Conservation (phyloP, 371 early-diverging fungal genomes). For the Mortierella sp. region DNA sequence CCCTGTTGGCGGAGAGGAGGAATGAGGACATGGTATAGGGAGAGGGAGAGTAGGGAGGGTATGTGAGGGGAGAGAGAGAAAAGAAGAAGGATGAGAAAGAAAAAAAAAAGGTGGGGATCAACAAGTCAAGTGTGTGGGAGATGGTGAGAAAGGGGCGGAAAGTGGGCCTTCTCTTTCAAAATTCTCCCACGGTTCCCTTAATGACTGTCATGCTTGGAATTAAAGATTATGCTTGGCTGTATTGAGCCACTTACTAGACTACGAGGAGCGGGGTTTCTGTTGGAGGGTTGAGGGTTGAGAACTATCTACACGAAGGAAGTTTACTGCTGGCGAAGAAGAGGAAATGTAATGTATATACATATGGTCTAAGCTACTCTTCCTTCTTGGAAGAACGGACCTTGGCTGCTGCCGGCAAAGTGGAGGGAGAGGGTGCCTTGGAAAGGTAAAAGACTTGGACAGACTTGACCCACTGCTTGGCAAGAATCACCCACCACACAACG, state of each 20-base stretch:
- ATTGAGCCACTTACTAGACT: background rate
- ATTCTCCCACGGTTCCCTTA: conserved; percentile 37
- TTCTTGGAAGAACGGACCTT: background rate
- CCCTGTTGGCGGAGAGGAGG: conserved; percentile 56
- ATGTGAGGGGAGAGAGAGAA: background rate
- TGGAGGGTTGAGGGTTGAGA: background rate
- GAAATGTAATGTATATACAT: too few species aligned
- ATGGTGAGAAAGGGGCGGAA: conserved; percentile 2
- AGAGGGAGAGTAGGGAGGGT: background rate
- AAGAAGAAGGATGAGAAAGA: conserved; percentile 7
- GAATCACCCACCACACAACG: conserved; percentile 49
- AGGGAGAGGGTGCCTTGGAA: background rate
- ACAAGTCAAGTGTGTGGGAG: background rate
- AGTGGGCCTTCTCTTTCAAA: background rate
- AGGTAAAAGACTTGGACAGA: conserved; percentile 44
- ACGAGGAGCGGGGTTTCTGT: background rate
- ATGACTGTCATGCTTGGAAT: background rate
- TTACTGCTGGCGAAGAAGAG: too few species aligned
- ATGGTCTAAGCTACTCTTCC: background rate
- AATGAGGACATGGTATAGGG: conserved; percentile 46
- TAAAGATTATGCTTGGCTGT: background rate
- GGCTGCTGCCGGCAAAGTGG: background rate
- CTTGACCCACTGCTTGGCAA: conserved; percentile 44
- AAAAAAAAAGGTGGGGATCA: conserved; percentile 7
- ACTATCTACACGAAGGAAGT: background rate